phyloP scores from a whole-genome alignment of 441 rosid genomes.

The Bruguiera hainesii region DNA sequence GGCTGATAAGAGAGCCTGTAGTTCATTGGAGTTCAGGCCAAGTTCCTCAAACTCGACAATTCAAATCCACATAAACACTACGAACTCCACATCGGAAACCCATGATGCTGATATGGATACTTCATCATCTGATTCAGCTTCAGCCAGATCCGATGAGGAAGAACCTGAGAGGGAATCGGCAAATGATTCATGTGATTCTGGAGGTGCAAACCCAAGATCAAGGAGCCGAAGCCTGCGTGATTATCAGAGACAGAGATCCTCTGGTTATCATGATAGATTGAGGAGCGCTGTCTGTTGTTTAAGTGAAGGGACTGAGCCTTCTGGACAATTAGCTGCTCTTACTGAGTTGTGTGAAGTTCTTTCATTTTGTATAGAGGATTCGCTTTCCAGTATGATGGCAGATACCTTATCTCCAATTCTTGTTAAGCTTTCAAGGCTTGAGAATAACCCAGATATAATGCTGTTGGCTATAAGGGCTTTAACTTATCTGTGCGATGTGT shows the following conservation, averaged over 20 bases:
- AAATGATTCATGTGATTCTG: conserved; percentile 84
- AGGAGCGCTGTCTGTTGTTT: conserved; percentile 51
- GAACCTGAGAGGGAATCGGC: conserved; percentile 77
- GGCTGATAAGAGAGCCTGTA: conserved; percentile 96
- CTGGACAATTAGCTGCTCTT: conserved; percentile 57
- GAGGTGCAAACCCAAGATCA: conserved; percentile 51
- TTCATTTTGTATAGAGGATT: conserved; percentile 84
- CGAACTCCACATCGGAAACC: conserved; percentile 42
- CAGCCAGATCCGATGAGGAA: conserved; percentile 76
- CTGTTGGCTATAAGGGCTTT: conserved; percentile 82
- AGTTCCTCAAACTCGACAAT: conserved; percentile 73
- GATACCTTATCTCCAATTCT: conserved; percentile 76
- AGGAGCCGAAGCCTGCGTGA: conserved; percentile 50
- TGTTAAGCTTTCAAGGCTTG: conserved; percentile 66
- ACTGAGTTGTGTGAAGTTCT: conserved; percentile 90
- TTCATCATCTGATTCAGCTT: conserved; percentile 82
- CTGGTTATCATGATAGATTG: conserved; percentile 67
- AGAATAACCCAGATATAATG: conserved; percentile 67
- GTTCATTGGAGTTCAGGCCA: conserved; percentile 75
- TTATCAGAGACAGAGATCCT: conserved; percentile 61
- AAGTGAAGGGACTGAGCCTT: conserved; percentile 57
- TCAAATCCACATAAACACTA: conserved; percentile 52
- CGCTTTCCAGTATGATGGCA: conserved; percentile 64
- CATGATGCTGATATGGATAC: conserved; percentile 73
- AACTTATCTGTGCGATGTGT: conserved; percentile 91